phyloP scores from a whole-genome alignment of 306 rosid species.

The Pterocarpus santalinus region DNA sequence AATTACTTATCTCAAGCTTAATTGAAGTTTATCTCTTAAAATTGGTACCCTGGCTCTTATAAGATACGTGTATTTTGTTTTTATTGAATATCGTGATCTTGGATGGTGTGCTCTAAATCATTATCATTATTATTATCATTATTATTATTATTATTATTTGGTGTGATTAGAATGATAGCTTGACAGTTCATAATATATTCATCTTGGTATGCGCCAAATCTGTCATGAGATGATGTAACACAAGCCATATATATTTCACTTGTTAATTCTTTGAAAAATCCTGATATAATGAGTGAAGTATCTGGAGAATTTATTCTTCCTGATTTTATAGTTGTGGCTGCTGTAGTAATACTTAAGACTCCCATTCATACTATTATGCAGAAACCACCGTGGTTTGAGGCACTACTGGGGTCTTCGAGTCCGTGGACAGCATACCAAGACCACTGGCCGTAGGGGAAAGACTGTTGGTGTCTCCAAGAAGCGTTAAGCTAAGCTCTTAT shows the following conservation, averaged over 20 bases:
- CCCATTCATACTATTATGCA: conserved; percentile 47
- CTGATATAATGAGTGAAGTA: too few species aligned
- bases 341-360: not conserved
- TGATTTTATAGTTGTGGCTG: not conserved
- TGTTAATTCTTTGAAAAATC: too few species aligned
- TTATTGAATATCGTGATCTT: too few species aligned
- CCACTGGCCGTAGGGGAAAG: conserved; percentile 97
- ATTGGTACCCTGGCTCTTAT: not conserved
- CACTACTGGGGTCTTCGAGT: conserved; percentile 99
- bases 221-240: too few species aligned
- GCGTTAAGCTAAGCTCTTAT: conserved; percentile 58
- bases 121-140: too few species aligned
- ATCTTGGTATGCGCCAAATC: too few species aligned
- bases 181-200: too few species aligned
- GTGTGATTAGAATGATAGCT: too few species aligned
- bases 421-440: conserved; percentile 99
- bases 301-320: too few species aligned
- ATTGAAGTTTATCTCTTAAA: not conserved
- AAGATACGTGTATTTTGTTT: too few species aligned
- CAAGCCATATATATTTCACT: not conserved
- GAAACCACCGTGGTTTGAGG: conserved; percentile 98
- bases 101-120: too few species aligned
- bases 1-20: not conserved
- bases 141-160: too few species aligned
- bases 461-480: conserved; percentile 99